These are phyloP conservation scores for Xylariaceae sp. DNA, from an alignment of 2,329 filamentous ascomycete genomes.

Conservation along the genomic window DNA sequence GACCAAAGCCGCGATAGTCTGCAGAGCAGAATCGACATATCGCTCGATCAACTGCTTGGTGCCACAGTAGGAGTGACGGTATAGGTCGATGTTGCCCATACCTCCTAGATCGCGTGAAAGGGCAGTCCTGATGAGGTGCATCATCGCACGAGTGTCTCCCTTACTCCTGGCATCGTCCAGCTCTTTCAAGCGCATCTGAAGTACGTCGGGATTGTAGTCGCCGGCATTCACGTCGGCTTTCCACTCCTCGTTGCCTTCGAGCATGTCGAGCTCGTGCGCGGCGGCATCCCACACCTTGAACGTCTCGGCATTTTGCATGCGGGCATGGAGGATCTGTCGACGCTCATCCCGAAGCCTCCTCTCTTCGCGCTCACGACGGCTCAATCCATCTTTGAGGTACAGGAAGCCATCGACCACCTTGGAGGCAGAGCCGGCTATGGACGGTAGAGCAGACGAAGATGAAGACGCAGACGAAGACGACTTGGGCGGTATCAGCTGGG, in stretches of 20 bases:
- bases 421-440: conserved; percentile 28
- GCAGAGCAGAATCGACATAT: conserved; percentile 74
- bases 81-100: conserved; percentile 78
- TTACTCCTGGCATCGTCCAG: conserved; percentile 68
- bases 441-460: background rate
- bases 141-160: conserved; percentile 69
- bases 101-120: conserved; percentile 76
- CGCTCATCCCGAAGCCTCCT: conserved; percentile 47
- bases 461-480: background rate
- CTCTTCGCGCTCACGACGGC: conserved; percentile 44
- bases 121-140: conserved; percentile 73
- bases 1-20: conserved; percentile 67
- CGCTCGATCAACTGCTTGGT: conserved; percentile 83
- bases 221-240: conserved; percentile 58
- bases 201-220: conserved; percentile 66
- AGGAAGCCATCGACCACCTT: conserved; percentile 38
- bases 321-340: conserved; percentile 57
- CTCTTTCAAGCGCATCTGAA: conserved; percentile 63
- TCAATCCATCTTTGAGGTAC: conserved; percentile 50
- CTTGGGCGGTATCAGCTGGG: background rate
- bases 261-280: conserved; percentile 68
- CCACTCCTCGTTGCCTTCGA: conserved; percentile 80
- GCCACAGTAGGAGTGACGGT: conserved; percentile 77
- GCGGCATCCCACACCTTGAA: conserved; percentile 69
- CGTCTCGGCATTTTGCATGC: conserved; percentile 62